These are phyloP conservation scores for Sequoia sempervirens DNA, from an alignment of 75 land plant genomes.

Conservation along the genomic window DNA sequence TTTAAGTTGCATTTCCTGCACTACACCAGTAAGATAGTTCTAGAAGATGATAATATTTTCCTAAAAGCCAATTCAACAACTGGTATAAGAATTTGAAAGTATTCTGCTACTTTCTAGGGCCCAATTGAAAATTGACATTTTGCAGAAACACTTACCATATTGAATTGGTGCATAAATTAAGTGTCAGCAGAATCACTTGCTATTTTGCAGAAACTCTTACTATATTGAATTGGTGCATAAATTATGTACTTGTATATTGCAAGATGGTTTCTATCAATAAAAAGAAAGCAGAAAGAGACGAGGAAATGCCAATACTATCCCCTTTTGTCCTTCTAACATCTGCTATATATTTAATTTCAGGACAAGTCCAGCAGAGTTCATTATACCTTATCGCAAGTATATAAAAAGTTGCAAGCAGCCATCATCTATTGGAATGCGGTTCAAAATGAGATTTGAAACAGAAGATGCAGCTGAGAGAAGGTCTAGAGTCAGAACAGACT, in stretches of 20 bases:
- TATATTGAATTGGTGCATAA: background rate
- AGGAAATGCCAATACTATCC: background rate
- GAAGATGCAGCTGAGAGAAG: slow-evolving; percentile 86
- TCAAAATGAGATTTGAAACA: slow-evolving; percentile 79
- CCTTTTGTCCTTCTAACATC: background rate
- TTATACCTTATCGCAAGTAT: slow-evolving; percentile 65
- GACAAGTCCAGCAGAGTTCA: slow-evolving; percentile 69
- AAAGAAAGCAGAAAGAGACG: background rate
- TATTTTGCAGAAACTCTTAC: background rate
- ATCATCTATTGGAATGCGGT: slow-evolving; percentile 66
- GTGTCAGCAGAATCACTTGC: background rate
- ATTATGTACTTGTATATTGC: background rate
- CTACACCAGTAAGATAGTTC: background rate
- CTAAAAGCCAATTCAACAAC: background rate
- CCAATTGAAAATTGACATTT: background rate
- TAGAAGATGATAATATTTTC: background rate
- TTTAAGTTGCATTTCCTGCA: background rate
- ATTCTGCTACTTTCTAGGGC: background rate
- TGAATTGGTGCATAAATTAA: background rate
- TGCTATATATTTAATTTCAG: slow-evolving; percentile 33
- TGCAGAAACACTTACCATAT: background rate
- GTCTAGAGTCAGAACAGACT: slow-evolving; percentile 32
- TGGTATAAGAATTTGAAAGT: background rate
- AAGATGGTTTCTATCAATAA: background rate
- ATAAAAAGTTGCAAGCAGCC: slow-evolving; percentile 37